Evolutionary conservation across 176 grass and related monocot genomes (phyloP), one percentile per base, ranked within the genome.

Genomic region (Oropetium thomaeum): DNA sequence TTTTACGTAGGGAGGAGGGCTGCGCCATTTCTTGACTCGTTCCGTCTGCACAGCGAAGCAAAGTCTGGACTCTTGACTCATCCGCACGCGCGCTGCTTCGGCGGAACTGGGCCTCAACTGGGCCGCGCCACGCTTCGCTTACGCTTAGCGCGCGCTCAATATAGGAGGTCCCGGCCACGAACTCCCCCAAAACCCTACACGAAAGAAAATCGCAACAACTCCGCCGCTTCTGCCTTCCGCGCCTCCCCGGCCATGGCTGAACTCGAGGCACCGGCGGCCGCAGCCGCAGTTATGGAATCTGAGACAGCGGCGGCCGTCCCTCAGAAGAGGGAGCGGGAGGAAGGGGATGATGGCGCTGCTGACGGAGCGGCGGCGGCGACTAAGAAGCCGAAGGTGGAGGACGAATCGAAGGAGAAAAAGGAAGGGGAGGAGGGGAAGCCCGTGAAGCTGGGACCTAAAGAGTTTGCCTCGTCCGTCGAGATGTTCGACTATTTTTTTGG

Each of bases 401-500:
- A 17, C 19, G 85, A 85, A 51, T 17, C 68, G 38, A 53, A 76
- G 70, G 78, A 74, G 20, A 77, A 26, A 10, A 44, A 80, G 55
- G 74, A 42, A 15, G 75, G 2, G 15, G 55, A 74, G 37, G 67
- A 86, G 28, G 48, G 34, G 42, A 81, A 67, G 63, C 68, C 70
- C 44, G 96, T 84, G 45, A 92, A 82, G 26, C 11, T 99, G 53
- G 96, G 96, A 10, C 92, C 96, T 2, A 99, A 95, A 78, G 86
- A 86, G 79, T 99, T 99, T 66, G 60, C 53, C 70, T 67, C 86
- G 37, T 65, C 84, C 19, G 67, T 83, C n/a, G 89, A 95, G 71
- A 92, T 96, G 89, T 99, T 99, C 31, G 70, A 95, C 65, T 99
- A 96, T 53, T 99, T 92, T 77, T 73, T 86, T 39, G 80, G 77